These are phyloP conservation scores for Pseudogymnoascus sp. DNA, from an alignment of 2,329 filamentous ascomycete genomes.

Conservation along the genomic window DNA sequence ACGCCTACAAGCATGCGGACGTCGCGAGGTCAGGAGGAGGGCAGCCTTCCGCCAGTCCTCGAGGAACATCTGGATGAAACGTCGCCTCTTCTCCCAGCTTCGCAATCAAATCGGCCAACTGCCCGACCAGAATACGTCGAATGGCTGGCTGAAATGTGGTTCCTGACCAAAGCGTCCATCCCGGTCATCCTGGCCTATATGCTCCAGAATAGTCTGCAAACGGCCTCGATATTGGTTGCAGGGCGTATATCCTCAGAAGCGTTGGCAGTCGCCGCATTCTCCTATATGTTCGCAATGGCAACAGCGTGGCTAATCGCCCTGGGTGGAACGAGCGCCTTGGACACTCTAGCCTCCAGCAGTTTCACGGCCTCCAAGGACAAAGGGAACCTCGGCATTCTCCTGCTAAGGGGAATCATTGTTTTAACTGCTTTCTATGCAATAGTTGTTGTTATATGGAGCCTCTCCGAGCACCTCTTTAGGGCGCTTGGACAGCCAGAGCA, in stretches of 20 bases:
- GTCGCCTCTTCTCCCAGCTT: neutral
- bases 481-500: slow-evolving; percentile 69
- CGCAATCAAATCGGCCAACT: slow-evolving; percentile 37
- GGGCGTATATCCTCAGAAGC: slow-evolving; percentile 72
- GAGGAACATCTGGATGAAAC: neutral
- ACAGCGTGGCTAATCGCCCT: slow-evolving; percentile 81
- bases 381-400: slow-evolving; percentile 66
- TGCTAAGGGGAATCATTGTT: slow-evolving; percentile 69
- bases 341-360: slow-evolving; percentile 73
- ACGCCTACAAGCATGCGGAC: neutral
- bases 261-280: slow-evolving; percentile 73
- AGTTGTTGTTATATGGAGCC: slow-evolving; percentile 65
- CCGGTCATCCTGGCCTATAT: slow-evolving; percentile 80
- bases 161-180: slow-evolving; percentile 59
- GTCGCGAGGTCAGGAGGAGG: neutral
- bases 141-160: slow-evolving; percentile 52
- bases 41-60: neutral
- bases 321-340: slow-evolving; percentile 76
- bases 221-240: slow-evolving; percentile 70
- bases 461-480: slow-evolving; percentile 65
- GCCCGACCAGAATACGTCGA: slow-evolving; percentile 27
- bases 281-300: slow-evolving; percentile 90
- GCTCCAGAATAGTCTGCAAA: slow-evolving; percentile 79
- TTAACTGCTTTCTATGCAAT: slow-evolving; percentile 64
- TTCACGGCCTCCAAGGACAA: slow-evolving; percentile 76